Base-by-base conservation (phyloP, 2,329 filamentous ascomycete species). In the Pseudocercospora fijiensis region DNA sequence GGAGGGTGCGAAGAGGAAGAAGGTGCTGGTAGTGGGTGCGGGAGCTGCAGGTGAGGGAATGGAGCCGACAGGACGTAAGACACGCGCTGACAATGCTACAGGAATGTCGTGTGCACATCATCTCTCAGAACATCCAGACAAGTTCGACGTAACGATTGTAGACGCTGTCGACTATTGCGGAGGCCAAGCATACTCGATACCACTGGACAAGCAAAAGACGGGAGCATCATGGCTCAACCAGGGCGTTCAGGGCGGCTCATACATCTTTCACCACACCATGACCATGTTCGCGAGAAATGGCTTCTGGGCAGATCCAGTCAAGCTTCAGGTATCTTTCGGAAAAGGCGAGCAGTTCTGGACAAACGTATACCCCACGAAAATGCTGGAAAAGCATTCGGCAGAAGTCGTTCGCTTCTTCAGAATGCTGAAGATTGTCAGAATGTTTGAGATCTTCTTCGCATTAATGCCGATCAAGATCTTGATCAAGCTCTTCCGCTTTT, bases 241-340 rank as follows among this genome's bases (percentile, higher is more conserved):
- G 66, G 85, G 85, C 58, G 85, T 89, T 1, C 86, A 89, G 70
- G 86, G 86, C 28, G 86, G 86, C 16, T 84, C 81, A 37, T 82
- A 87, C 77, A 88, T 88, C 67, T 89, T 89, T 76, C 85, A 88
- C 71, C 86, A 89, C 70, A 88, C 86, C 0, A 84, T 88, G 79
- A 85, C 84, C 58, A 87, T 87, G 81, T 88, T 88, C 70, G 78
- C 81, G 4, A 78, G 82, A 57, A 83, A 87, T 67, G 83, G 82
- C 11, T 81, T 83, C 69, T 79, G 83, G 58, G 80, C 86, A 2
- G 80, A 86, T 71, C 82, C 82, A 1, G 84, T 88, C 45, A 81
- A 84, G 66, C 79, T 88, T 5, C 85, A 88, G 71, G 81, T 89
- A 3, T 84, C 86, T 0, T 89, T 89, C 67, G 85, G 85, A 70